These are phyloP conservation scores for Dorcoceras hygrometricum DNA, from an alignment of 257 asterid species.

Conservation along the genomic window DNA sequence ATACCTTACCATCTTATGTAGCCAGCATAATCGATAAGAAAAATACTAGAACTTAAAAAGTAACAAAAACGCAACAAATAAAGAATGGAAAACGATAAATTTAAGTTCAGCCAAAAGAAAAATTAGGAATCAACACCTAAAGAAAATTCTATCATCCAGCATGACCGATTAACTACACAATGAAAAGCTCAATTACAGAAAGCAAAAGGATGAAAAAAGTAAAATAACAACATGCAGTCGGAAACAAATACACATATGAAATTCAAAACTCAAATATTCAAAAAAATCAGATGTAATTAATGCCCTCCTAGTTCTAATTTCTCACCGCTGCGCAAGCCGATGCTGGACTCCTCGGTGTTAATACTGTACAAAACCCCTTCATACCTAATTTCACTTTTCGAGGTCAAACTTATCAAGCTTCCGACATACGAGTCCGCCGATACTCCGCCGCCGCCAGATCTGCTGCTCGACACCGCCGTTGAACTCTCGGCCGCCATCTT, in stretches of 20 bases:
- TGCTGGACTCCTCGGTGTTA: constrained; percentile 94
- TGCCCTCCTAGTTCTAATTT: no score
- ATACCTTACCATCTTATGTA: background rate
- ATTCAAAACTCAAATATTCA: no score
- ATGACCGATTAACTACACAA: background rate
- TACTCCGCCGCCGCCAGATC: constrained; percentile 68
- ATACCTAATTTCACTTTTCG: constrained; percentile 94
- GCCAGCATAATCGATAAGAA: background rate
- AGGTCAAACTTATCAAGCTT: constrained; percentile 87
- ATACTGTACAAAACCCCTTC: constrained; percentile 86
- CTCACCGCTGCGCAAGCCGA: constrained; percentile 87
- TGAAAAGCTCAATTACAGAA: background rate
- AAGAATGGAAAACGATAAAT: no score
- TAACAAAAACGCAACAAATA: background rate
- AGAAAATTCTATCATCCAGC: no score
- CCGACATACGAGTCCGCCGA: constrained; percentile 92
- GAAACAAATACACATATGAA: no score
- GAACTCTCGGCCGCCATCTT: constrained; percentile 76
- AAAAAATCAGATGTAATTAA: no score
- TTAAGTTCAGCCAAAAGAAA: no score
- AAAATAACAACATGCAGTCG: background rate
- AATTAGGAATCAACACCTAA: no score
- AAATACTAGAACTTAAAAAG: no score
- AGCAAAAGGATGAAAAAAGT: background rate
- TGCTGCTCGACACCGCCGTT: constrained; percentile 41